A percentile compares a stretch with the other conserved stretches of the same genome.
Evolutionary conservation across 108 stramenopile genomes (phyloP).

Genomic region (Cyclotella choctawhatcheeana): DNA sequence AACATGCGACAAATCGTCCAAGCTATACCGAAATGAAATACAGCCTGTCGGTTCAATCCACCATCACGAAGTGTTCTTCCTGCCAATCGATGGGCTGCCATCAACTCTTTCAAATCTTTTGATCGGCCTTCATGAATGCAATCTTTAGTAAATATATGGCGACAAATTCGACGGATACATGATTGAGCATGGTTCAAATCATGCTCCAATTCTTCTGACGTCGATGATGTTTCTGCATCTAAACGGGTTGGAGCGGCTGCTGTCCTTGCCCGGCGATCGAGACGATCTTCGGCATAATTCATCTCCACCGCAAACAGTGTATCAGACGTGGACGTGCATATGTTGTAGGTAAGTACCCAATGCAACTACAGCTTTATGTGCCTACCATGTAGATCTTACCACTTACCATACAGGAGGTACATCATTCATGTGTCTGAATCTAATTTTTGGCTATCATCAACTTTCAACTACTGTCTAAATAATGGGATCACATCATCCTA

Average conservation of each 20-base stretch:
- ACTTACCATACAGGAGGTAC: too few species aligned
- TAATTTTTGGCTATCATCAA: too few species aligned
- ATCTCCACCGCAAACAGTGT: too few species aligned
- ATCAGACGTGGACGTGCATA: too few species aligned
- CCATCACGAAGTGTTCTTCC: conserved; percentile 60
- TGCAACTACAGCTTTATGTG: too few species aligned
- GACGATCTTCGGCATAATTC: conserved; percentile 73
- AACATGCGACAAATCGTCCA: conserved; percentile 42
- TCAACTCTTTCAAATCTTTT: conserved; percentile 5
- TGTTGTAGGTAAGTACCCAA: too few species aligned
- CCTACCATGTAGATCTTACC: too few species aligned
- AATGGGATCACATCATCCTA: too few species aligned
- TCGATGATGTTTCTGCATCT: not conserved
- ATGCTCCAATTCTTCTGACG: conserved; percentile 14
- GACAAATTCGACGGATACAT: conserved; percentile 18
- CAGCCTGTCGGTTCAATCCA: conserved; percentile 51
- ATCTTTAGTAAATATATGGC: too few species aligned
- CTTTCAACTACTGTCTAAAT: too few species aligned
- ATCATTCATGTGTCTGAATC: too few species aligned
- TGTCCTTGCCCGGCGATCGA: conserved; percentile 56
- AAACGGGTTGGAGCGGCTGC: not conserved
- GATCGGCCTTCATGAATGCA: not conserved
- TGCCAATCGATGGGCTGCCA: conserved; percentile 47
- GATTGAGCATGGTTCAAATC: conserved; percentile 34
- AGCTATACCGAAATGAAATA: conserved; percentile 62